phyloP scores from a whole-genome alignment of 2,329 filamentous ascomycete genomes.

The Phyllosticta paracitricarpa region DNA sequence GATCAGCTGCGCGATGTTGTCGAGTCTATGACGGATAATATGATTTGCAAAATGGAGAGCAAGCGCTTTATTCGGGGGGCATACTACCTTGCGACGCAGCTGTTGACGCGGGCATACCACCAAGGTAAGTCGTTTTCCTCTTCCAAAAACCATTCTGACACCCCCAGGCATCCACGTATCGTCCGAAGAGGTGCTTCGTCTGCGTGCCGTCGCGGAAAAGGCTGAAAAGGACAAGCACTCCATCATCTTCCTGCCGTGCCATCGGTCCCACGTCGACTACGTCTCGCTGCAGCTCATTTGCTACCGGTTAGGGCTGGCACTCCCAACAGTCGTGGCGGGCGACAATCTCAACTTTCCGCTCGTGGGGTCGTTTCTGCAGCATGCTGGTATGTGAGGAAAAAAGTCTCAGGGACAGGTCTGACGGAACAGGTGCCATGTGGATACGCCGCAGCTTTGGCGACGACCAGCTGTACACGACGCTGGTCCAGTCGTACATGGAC shows the following conservation, averaged over 20 bases:
- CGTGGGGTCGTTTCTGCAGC: constrained; percentile 81
- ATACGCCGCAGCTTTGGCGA: constrained; percentile 88
- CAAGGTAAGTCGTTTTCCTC: constrained; percentile 50
- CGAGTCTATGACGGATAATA: constrained; percentile 77
- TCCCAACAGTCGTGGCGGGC: constrained; percentile 87
- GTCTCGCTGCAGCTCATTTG: constrained; percentile 92
- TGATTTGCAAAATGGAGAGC: constrained; percentile 99
- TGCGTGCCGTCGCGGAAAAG: constrained; percentile 71
- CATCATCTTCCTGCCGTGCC: constrained; percentile 90
- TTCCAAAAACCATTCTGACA: neutral
- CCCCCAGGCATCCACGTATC: constrained; percentile 71
- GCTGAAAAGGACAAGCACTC: constrained; percentile 84
- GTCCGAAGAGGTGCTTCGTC: constrained; percentile 78
- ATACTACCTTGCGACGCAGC: constrained; percentile 80
- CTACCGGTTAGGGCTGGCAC: constrained; percentile 77
- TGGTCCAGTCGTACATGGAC: constrained; percentile 96
- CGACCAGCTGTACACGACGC: constrained; percentile 76
- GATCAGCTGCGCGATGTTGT: constrained; percentile 67
- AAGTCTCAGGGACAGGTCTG: neutral
- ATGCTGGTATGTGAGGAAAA: constrained; percentile 51
- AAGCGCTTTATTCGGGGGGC: constrained; percentile 84
- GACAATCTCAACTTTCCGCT: constrained; percentile 94
- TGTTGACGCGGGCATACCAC: constrained; percentile 87
- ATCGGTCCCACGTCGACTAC: constrained; percentile 93
- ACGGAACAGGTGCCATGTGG: constrained; percentile 69